Base-by-base conservation (phyloP, 306 rosid genomes). In the barrel medic (Medicago truncatula) region DNA sequence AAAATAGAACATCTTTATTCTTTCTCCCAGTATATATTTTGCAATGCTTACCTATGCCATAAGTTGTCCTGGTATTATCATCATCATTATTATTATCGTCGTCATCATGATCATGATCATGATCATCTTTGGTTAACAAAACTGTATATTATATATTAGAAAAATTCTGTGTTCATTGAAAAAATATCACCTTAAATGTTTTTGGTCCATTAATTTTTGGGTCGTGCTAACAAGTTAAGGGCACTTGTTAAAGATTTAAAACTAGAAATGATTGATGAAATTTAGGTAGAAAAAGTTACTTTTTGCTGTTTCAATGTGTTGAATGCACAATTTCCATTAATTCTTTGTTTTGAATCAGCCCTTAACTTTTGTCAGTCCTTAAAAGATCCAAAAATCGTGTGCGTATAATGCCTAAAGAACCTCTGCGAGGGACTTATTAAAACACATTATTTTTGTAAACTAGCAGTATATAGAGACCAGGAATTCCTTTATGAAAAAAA, bases 1-100 rank as follows among this genome's bases (percentile, higher is more conserved):
- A 41, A 69, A 76, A 23, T 57, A 44, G 52, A 80, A 67, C 40
- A 41, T 34, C 7, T 34, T 34, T 54, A 4, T 23, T 60, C 15
- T 68, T 74, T 54, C 18, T 79, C 43, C 36, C 59, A 4, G 67
- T 7, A 21, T 74, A 58, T 78, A 62, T 78, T 81, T 41, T 41
- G 28, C 76, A 67, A 53, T 65, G 28, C 23, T 16, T 59, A 41
- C 68, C 6, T 46, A 20, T 76, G 71, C 52, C 28, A n/a, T 58
- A 25, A 73, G 65, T 67, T 63, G 67, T 21, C 31, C 8, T 64
- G 71, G 50, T 83, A 38, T 41, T 70, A 16, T 79, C n/a, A 15
- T 49, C n/a, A n/a, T 50, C 16, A 7, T n/a, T 7, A 0, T 2
- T 7, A 52, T 15, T 49, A 15, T 28, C 4, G 4, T 28, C 31